Evolutionary conservation across 495 filamentous ascomycete species (phyloP), one percentile per base, ranked within the genome.

Genomic region (Tuber borchii): DNA sequence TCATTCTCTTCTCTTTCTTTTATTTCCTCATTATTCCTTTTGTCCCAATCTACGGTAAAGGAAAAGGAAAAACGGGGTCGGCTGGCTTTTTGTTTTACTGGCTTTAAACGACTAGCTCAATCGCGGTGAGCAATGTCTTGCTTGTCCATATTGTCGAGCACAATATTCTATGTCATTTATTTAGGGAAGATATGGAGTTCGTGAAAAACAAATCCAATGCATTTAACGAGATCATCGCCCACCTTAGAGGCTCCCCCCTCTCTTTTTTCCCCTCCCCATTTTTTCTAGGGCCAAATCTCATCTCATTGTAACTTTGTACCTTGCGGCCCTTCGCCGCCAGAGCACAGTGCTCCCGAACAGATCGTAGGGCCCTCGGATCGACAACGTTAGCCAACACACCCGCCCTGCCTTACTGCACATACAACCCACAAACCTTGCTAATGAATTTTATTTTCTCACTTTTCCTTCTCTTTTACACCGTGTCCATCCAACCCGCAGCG

Each of bases 1-100:
- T 26, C 56, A 16, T 61, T 31, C n/a, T 61, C n/a, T 31, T 26
- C 45, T 46, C 45, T 31, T 10, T 56, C 48, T 56, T 31, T 65
- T 34, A 12, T 34, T 65, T 65, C 56, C 6, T 16, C 26, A 65
- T 17, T 65, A 65, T 65, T 34, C 56, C 56, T 17, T 65, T 65
- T 34, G 56, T 65, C 56, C 34, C 26, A 34, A 26, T 65, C 56
- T 34, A 5, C 26, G 56, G 56, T 65, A 65, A 65, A 65, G 26
- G 56, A 7, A 65, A 65, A 34, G 56, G 26, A 17, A 65, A 65
- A 65, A 31, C 26, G 56, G 56, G 56, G 26, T 65, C 14, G 56
- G 56, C 56, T 34, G 56, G 56, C 56, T 65, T 65, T 65, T 65
- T 65, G 26, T 65, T 65, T 65, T 65, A 65, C 56, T 65, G 26